Evolutionary conservation across 2,329 filamentous ascomycete genomes (phyloP).

Genomic region (Teratosphaeria gauchensis): DNA sequence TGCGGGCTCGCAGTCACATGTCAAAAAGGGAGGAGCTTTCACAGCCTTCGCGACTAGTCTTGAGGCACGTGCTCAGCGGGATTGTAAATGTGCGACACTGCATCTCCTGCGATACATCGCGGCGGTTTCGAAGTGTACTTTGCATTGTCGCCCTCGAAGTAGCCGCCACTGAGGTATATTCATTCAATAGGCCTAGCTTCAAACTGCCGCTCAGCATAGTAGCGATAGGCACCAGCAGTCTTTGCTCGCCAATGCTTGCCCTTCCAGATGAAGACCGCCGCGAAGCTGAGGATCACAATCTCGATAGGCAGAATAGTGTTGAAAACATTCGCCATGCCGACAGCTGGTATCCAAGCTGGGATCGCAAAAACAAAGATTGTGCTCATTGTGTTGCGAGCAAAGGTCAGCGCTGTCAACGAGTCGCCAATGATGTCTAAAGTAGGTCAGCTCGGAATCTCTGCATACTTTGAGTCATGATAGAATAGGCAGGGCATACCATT

Average conservation of each 20-base stretch:
- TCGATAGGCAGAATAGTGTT: slow-evolving; percentile 30
- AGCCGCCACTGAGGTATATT: too few relatives aligned
- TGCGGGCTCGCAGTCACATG: too few relatives aligned
- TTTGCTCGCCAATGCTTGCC: slow-evolving; percentile 27
- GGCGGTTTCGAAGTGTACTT: too few relatives aligned
- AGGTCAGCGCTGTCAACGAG: slow-evolving; percentile 36
- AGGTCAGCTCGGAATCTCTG: background rate
- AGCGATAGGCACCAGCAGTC: slow-evolving; percentile 25
- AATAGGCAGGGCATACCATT: slow-evolving; percentile 10
- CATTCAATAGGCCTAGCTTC: slow-evolving; percentile 17
- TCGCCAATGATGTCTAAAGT: slow-evolving; percentile 36
- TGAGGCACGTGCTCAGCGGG: too few relatives aligned
- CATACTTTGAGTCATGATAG: background rate
- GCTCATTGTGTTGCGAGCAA: slow-evolving; percentile 36
- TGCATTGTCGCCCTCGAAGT: too few relatives aligned
- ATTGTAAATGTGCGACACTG: too few relatives aligned
- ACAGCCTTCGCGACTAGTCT: too few relatives aligned
- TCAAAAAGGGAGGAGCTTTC: too few relatives aligned
- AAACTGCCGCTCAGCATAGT: slow-evolving; percentile 27
- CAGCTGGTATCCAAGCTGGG: slow-evolving; percentile 30
- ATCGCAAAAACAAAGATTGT: slow-evolving; percentile 40
- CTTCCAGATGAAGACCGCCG: slow-evolving; percentile 23
- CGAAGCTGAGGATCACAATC: slow-evolving; percentile 22
- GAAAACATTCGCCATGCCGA: slow-evolving; percentile 34
- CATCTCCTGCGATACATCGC: too few relatives aligned